A percentile compares a stretch with the other conserved stretches of the same genome.
Conservation (phyloP, 2,329 filamentous ascomycete genomes). For the Leptodontidium sp. region DNA sequence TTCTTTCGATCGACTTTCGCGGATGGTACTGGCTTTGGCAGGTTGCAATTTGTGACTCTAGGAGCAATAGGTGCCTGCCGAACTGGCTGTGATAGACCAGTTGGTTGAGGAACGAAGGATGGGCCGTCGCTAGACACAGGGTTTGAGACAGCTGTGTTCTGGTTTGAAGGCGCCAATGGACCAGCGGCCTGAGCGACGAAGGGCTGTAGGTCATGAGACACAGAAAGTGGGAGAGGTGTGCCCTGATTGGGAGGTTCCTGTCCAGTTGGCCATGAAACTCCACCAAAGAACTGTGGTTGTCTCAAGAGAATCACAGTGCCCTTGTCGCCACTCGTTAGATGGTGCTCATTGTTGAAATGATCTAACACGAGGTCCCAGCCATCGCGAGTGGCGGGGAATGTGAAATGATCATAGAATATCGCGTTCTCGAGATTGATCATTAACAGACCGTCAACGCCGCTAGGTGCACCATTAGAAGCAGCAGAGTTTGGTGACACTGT, state of each 20-base stretch:
- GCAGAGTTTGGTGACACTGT: neutral
- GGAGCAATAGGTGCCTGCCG: neutral
- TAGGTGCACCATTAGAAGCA: neutral
- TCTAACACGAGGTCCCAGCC: neutral
- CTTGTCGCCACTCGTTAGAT: too few species aligned
- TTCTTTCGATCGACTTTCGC: neutral
- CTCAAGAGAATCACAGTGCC: neutral
- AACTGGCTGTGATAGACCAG: neutral
- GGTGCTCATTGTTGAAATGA: neutral
- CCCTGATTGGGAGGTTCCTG: neutral
- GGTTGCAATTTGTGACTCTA: neutral
- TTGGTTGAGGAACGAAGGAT: neutral
- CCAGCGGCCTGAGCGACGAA: too few species aligned
- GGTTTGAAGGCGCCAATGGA: too few species aligned
- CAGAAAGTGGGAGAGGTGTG: too few species aligned
- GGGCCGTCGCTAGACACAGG: too few species aligned
- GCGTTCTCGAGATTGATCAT: neutral
- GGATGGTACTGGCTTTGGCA: neutral
- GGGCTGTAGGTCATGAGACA: too few species aligned
- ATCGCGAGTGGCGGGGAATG: neutral
- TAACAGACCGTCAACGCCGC: neutral
- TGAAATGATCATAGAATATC: neutral
- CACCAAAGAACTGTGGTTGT: neutral
- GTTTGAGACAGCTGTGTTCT: too few species aligned
- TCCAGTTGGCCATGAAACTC: slow-evolving; percentile 1